Base-by-base conservation (phyloP, 257 asterid genomes). In the Rauvolfia tetraphylla region DNA sequence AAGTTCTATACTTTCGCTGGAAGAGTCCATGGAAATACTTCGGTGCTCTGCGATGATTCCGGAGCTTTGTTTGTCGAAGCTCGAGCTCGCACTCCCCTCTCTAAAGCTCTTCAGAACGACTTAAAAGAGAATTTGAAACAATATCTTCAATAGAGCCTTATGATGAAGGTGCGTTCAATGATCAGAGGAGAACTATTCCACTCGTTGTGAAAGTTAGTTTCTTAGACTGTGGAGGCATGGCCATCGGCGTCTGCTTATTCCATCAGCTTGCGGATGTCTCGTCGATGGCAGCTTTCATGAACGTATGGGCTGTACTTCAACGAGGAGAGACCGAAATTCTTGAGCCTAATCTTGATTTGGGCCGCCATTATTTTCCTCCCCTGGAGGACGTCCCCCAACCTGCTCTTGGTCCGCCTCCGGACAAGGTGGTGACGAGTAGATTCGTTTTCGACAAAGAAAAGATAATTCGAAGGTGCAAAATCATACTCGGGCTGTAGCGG, bases 1-100 rank as follows among this genome's bases (percentile, higher is more conserved):
- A 25, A 18, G 10, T 86, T 72, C 36, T 86, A 82, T 42, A 86
- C 85, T 6, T 59, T 84, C 27, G 87, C 88, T 0, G 88, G 89
- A 65, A 71, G 77, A 14, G 41, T 83, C 36, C 42, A 65, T 4
- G 76, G 65, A 29, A 73, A 61, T 22, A 49, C 25, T 61, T 44
- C 51, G 10, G 31, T 87, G 31, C 81, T 81, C 5, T 87, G 90
- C 49, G 48, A 82, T 42, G 90, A 87, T 62, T 70, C 48, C 1
- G 90, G 90, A 12, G 83, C 53, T 7, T 62, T 75, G 70, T 81
- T 49, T 15, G 31, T 83, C n/a, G 90, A 83, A 57, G 81, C 84
- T 61, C 76, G 67, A 53, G 87, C 68, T 51, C 68, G 38, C 14
- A 72, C 75, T 48, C 67, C 31, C 0, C 81, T 83, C 39, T 33